Conservation (phyloP, 441 rosid genomes). For the Cnidoscolus chayamansa region DNA sequence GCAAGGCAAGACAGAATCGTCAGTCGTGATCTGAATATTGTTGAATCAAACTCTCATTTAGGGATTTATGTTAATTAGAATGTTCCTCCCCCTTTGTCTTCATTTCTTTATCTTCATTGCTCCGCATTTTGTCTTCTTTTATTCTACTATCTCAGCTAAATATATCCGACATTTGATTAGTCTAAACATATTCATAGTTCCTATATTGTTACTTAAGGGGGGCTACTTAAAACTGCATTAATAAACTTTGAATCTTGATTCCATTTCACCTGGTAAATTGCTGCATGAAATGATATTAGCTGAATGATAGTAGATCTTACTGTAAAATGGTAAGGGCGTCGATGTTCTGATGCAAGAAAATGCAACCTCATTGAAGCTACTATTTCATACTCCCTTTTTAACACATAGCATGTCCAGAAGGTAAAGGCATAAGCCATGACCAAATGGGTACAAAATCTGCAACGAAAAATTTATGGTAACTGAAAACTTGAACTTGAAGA, state of each 20-base stretch:
- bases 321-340: conserved; percentile 88
- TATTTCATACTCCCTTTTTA: conserved; percentile 67
- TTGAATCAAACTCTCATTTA: neutral
- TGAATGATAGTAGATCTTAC: conserved; percentile 35
- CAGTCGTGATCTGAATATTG: neutral
- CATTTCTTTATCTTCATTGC: neutral
- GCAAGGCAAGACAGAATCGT: neutral
- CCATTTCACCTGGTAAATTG: neutral
- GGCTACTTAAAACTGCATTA: neutral
- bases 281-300: neutral
- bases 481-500: neutral
- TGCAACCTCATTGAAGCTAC: conserved; percentile 83
- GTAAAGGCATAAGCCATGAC: conserved; percentile 81
- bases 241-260: neutral
- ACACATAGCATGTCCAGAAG: conserved; percentile 81
- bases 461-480: conserved; percentile 5
- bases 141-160: neutral
- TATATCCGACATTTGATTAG: neutral
- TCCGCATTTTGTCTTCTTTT: neutral
- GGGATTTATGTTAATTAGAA: neutral
- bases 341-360: conserved; percentile 74
- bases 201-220: neutral
- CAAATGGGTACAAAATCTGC: conserved; percentile 84
- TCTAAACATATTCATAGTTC: neutral
- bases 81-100: neutral